These are phyloP conservation scores for Pyrenochaeta sp. DNA, from an alignment of 2,329 filamentous ascomycete genomes.

Conservation along the genomic window DNA sequence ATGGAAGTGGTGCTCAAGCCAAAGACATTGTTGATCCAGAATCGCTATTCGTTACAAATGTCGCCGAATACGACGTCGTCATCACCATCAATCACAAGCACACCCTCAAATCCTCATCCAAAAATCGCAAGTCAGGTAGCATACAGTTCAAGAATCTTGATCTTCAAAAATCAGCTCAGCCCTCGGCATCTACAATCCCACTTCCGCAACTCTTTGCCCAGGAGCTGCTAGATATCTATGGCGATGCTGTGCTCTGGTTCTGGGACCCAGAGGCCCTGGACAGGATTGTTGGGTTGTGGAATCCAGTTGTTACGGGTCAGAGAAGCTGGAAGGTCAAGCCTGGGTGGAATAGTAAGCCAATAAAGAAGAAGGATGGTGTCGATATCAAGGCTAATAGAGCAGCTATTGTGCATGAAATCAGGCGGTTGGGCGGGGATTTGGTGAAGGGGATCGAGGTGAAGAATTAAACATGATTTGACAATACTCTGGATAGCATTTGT, in stretches of 20 bases:
- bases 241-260: constrained; percentile 80
- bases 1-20: constrained; percentile 6
- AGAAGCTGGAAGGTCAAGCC: constrained; percentile 76
- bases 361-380: constrained; percentile 38
- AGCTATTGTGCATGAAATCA: constrained; percentile 77
- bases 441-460: constrained; percentile 55
- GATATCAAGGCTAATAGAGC: constrained; percentile 71
- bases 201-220: constrained; percentile 69
- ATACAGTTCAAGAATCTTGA: constrained; percentile 83
- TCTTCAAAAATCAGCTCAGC: constrained; percentile 50
- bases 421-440: constrained; percentile 67
- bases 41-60: constrained; percentile 75
- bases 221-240: constrained; percentile 74
- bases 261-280: constrained; percentile 67
- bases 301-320: constrained; percentile 58
- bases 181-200: constrained; percentile 60
- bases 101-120: constrained; percentile 40
- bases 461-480: not conserved
- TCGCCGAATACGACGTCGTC: constrained; percentile 86
- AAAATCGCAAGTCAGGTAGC: constrained; percentile 41
- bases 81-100: constrained; percentile 72
- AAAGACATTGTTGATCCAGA: constrained; percentile 51
- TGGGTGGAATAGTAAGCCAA: constrained; percentile 71
- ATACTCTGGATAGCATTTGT: too few species aligned
- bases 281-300: constrained; percentile 72